phyloP scores from a whole-genome alignment of 78 protist genomes.

The Isochrysis galbana region DNA sequence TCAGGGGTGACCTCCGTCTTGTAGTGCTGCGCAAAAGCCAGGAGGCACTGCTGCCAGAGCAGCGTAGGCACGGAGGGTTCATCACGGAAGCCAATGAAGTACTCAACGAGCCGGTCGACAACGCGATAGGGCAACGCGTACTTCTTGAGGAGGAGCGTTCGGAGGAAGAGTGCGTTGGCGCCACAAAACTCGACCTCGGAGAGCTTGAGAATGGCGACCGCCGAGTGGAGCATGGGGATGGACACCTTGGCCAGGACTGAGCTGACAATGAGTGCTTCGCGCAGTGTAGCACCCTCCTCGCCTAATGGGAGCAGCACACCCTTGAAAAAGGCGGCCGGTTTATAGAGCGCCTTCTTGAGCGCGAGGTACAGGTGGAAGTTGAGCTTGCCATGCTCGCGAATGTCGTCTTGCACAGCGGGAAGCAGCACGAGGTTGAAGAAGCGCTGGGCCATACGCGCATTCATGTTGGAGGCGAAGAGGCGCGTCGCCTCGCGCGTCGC shows the following conservation, averaged over 20 bases:
- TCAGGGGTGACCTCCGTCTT: conserved; percentile 77
- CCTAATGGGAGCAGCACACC: conserved; percentile 91
- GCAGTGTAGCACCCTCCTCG: conserved; percentile 64
- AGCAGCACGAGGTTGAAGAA: conserved; percentile 86
- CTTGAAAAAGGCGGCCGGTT: conserved; percentile 95
- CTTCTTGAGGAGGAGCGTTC: conserved; percentile 83
- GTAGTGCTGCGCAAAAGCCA: conserved; percentile 78
- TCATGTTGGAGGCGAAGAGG: conserved; percentile 81
- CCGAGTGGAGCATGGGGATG: conserved; percentile 80
- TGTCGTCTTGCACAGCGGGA: conserved; percentile 83
- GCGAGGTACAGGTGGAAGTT: conserved; percentile 88
- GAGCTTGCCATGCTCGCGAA: conserved; percentile 70
- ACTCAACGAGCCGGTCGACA: conserved; percentile 77
- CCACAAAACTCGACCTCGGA: conserved; percentile 45
- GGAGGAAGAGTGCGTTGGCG: conserved; percentile 68
- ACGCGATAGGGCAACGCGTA: conserved; percentile 90
- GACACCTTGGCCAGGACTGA: conserved; percentile 64
- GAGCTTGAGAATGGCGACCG: conserved; percentile 78
- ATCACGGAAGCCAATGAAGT: conserved; percentile 54
- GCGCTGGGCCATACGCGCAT: conserved; percentile 84
- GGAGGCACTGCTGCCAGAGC: conserved; percentile 88
- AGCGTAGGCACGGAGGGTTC: conserved; percentile 78
- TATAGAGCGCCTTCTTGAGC: conserved; percentile 80
- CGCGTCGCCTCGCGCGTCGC: conserved; percentile 65
- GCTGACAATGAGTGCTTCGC: conserved; percentile 34